Evolutionary conservation across 2,329 filamentous ascomycete species (phyloP).

Genomic region (Pseudocercospora cruenta): DNA sequence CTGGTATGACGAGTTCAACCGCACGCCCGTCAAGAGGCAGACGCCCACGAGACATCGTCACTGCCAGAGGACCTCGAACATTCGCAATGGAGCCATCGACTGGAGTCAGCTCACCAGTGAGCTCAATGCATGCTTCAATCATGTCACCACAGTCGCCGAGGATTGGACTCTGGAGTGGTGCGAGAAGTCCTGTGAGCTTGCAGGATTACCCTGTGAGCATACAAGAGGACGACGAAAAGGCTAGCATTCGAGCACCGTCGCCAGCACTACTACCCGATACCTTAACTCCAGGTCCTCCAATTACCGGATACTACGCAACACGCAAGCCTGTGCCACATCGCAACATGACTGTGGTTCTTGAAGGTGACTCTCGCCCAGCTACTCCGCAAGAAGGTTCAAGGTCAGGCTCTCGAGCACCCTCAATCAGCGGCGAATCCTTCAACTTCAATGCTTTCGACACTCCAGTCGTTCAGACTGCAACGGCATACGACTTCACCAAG

Average conservation of each 20-base stretch:
- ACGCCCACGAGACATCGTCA: conserved; percentile 1
- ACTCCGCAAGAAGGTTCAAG: not conserved
- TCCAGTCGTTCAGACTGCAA: conserved; percentile 8
- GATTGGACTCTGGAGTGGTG: not conserved
- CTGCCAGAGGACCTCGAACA: not conserved
- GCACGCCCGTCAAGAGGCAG: not conserved
- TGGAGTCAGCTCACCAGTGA: not conserved
- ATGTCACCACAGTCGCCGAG: conserved; percentile 4
- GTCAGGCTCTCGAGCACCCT: not conserved
- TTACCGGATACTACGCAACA: not conserved
- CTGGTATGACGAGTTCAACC: not conserved
- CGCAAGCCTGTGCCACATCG: conserved; percentile 3
- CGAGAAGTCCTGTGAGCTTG: not conserved
- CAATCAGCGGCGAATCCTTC: conserved; percentile 6
- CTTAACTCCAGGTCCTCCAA: not conserved
- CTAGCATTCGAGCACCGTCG: conserved; percentile 6
- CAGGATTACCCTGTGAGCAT: not conserved
- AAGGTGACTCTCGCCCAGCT: not conserved
- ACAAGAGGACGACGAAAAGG: not conserved
- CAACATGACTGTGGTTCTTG: conserved; percentile 9
- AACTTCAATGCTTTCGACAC: conserved; percentile 8
- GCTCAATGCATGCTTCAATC: conserved; percentile 2
- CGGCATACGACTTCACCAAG: conserved; percentile 4
- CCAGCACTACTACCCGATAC: conserved; percentile 2
- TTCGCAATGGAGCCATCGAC: not conserved